Evolutionary conservation across 768 basidiomycete genomes (phyloP).

Genomic region (Amanita jacksonii): DNA sequence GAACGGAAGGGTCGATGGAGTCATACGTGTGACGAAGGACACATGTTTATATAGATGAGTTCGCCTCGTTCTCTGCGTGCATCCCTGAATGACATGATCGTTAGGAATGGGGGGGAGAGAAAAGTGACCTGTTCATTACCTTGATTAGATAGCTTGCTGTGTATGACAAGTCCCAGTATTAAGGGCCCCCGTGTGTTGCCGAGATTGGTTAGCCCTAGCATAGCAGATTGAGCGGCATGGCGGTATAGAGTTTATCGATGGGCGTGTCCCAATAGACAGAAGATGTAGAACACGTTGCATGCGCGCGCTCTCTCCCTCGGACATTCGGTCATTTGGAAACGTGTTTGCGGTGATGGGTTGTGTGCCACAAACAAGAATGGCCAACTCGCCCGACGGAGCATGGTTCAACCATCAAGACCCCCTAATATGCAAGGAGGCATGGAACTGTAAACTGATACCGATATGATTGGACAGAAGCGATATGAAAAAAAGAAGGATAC

Average conservation of each 20-base stretch:
- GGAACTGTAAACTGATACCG: too few species aligned
- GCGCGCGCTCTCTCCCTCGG: too few species aligned
- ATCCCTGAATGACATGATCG: background rate
- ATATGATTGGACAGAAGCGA: too few species aligned
- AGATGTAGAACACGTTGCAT: too few species aligned
- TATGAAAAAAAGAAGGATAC: too few species aligned
- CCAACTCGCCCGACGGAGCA: too few species aligned
- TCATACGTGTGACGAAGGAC: slow-evolving; percentile 4
- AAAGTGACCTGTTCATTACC: background rate
- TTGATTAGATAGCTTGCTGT: background rate
- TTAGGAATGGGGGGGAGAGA: background rate
- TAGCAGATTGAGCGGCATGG: background rate
- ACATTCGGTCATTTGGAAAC: background rate
- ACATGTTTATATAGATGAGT: slow-evolving; percentile 8
- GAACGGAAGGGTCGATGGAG: background rate
- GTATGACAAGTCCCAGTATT: too few species aligned
- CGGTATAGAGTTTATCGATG: background rate
- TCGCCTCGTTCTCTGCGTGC: slow-evolving; percentile 5
- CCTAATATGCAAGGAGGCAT: too few species aligned
- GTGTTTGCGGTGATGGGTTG: slow-evolving; percentile 4
- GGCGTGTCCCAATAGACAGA: background rate
- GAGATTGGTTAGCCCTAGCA: background rate
- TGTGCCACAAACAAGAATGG: too few species aligned
- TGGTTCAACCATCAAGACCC: too few species aligned
- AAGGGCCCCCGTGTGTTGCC: too few species aligned